Percentiles rank a stretch among this genome's conserved stretches.
phyloP scores from a whole-genome alignment of 2,329 filamentous ascomycete species.

The Didymella pomorum region DNA sequence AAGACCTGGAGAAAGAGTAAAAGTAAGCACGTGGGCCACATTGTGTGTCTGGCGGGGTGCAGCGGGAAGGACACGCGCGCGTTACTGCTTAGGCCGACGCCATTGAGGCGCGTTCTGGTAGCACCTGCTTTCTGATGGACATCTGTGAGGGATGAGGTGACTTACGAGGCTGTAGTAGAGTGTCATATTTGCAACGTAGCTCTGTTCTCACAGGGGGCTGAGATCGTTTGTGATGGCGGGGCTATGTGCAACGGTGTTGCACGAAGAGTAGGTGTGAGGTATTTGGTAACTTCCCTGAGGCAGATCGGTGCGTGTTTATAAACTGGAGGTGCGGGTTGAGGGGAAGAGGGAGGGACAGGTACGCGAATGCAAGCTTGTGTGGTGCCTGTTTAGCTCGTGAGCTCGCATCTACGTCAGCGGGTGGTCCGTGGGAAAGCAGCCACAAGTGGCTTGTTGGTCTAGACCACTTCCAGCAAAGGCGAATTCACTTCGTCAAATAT shows the following conservation, averaged over 20 bases:
- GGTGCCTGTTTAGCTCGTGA: slow-evolving; percentile 38
- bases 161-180: slow-evolving; percentile 74
- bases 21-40: slow-evolving; percentile 40
- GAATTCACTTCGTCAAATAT: slow-evolving; percentile 18
- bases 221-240: slow-evolving; percentile 12
- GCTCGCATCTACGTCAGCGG: slow-evolving; percentile 14
- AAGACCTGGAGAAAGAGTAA: slow-evolving; percentile 70
- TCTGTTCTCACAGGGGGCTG: slow-evolving; percentile 28
- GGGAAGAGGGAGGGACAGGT: slow-evolving; percentile 28
- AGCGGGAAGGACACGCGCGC: slow-evolving; percentile 18
- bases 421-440: background rate
- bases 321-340: slow-evolving; percentile 23
- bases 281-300: slow-evolving; percentile 8
- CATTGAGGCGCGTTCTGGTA: slow-evolving; percentile 16
- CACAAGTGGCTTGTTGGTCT: slow-evolving; percentile 26
- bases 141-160: slow-evolving; percentile 2
- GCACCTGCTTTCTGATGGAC: background rate
- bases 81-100: slow-evolving; percentile 4
- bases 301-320: slow-evolving; percentile 17
- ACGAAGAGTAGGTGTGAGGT: slow-evolving; percentile 6
- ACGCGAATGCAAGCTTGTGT: slow-evolving; percentile 33
- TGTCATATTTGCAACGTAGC: slow-evolving; percentile 64
- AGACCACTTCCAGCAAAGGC: slow-evolving; percentile 26
- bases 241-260: slow-evolving; percentile 37
- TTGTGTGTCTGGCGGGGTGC: slow-evolving; percentile 5